Evolutionary conservation across 495 filamentous ascomycete species (phyloP).

Genomic region (Schizothecium vesticola): DNA sequence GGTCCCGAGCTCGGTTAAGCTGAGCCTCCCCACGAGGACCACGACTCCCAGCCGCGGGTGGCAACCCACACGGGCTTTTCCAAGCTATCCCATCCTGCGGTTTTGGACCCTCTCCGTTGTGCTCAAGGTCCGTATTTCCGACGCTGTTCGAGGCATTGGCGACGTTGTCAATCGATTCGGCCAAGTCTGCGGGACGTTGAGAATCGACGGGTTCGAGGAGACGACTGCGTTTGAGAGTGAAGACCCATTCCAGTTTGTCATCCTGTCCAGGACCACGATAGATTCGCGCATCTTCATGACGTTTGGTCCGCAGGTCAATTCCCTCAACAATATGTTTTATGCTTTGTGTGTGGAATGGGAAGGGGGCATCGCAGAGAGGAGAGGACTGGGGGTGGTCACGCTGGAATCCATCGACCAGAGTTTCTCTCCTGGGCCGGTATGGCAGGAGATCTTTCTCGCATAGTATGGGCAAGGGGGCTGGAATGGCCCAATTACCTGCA

Average conservation of each 20-base stretch:
- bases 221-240: slow-evolving; percentile 8
- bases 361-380: slow-evolving; percentile 9
- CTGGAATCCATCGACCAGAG: background rate
- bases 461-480: background rate
- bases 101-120: slow-evolving; percentile 11
- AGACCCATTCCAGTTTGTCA: slow-evolving; percentile 1
- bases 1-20: background rate
- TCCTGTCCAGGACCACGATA: background rate
- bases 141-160: background rate
- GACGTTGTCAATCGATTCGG: background rate
- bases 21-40: background rate
- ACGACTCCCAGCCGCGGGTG: background rate
- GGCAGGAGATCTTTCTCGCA: slow-evolving; percentile 14
- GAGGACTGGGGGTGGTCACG: slow-evolving; percentile 11
- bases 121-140: background rate
- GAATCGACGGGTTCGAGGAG: slow-evolving; percentile 5
- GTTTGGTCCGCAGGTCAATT: background rate
- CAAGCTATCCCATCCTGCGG: background rate
- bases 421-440: slow-evolving; percentile 10
- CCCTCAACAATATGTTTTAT: slow-evolving; percentile 3
- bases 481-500: no score
- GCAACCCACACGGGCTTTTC: background rate
- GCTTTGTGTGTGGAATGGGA: slow-evolving; percentile 9
- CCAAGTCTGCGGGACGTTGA: background rate
- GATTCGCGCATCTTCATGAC: background rate